These are phyloP conservation scores for Corynespora cassiicola DNA, from an alignment of 2,329 filamentous ascomycete genomes.

Conservation along the genomic window DNA sequence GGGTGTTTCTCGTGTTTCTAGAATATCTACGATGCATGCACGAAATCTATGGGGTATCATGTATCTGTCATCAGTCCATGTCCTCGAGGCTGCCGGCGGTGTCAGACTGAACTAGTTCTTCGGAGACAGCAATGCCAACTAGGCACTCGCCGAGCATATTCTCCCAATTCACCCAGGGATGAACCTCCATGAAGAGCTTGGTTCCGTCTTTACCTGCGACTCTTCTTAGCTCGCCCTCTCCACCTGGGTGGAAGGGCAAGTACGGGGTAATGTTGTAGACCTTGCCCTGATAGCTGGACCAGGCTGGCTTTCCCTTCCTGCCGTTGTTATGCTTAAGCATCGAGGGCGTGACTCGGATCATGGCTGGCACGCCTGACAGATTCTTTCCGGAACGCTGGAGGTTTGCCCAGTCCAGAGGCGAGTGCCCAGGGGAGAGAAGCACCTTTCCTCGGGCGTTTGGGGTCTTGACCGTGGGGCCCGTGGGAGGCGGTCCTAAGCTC, in stretches of 20 bases:
- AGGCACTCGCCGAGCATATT: conserved; percentile 68
- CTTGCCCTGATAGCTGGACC: conserved; percentile 86
- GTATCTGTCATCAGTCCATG: conserved; percentile 60
- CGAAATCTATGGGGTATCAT: conserved; percentile 25
- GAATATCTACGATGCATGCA: conserved; percentile 5
- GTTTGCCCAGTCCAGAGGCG: conserved; percentile 93
- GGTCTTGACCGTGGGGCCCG: conserved; percentile 40
- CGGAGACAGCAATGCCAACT: conserved; percentile 66
- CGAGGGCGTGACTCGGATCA: conserved; percentile 78
- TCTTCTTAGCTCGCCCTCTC: conserved; percentile 80
- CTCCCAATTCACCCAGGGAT: conserved; percentile 75
- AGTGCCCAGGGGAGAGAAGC: conserved; percentile 85
- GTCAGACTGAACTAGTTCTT: conserved; percentile 50
- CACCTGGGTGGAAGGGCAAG: conserved; percentile 88
- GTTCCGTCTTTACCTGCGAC: conserved; percentile 73
- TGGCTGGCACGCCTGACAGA: conserved; percentile 58
- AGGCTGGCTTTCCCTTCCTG: conserved; percentile 83
- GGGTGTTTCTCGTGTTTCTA: background rate
- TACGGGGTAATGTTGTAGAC: conserved; percentile 97
- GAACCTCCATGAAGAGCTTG: conserved; percentile 68
- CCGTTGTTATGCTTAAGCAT: conserved; percentile 81
- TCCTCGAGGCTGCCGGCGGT: conserved; percentile 56
- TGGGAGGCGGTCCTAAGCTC: conserved; percentile 42
- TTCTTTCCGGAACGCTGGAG: conserved; percentile 73
- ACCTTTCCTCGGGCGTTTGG: conserved; percentile 67